Evolutionary conservation across 2,329 filamentous ascomycete species (phyloP), one percentile per base, ranked within the genome.

Genomic region (Colletotrichum noveboracense): DNA sequence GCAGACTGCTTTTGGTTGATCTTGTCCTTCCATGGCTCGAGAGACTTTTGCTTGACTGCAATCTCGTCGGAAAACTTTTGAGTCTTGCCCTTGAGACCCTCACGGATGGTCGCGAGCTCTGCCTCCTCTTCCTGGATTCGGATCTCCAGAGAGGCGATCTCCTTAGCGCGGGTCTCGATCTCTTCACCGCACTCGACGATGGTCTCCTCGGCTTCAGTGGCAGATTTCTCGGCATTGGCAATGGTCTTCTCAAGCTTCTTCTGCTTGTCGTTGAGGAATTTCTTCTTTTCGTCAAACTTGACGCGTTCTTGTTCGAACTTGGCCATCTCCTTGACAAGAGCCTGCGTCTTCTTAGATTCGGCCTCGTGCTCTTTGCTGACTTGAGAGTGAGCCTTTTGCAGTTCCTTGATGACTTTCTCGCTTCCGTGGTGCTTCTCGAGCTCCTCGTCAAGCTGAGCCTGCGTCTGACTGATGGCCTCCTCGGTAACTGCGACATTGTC

Each of bases 211-310:
- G 96, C 94, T 79, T 97, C 95, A 1, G 91, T 90, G 1, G 92
- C 91, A 7, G 94, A 92, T 74, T 93, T 93, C 77, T 95, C 94
- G 75, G 95, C 95, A 61, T 93, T 94, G 70, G 92, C 89, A 76
- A 97, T 94, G 0, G 94, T 91, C 87, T 98, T 98, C 79, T 98
- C 95, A 16, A 98, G 90, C 86, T 99, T 99, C 88, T 97, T 98
- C 80, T 95, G 93, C 87, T 99, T 99, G 81, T 93, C 94, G 3
- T 91, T 88, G 78, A 99, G 86, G 84, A 98, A 98, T 83, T 99
- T 99, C 83, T 94, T 94, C 88, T 98, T 98, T 85, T 99, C 97
- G 78, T 98, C 96, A 79, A 98, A 96, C 82, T 99, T 99, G 85
- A 99, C 97, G 26, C 93, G 93, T 82, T 98, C 97, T 82, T 98